These are phyloP conservation scores for Gaertneriomyces sp. DNA, from an alignment of 192 early-diverging fungal genomes.

Conservation along the genomic window DNA sequence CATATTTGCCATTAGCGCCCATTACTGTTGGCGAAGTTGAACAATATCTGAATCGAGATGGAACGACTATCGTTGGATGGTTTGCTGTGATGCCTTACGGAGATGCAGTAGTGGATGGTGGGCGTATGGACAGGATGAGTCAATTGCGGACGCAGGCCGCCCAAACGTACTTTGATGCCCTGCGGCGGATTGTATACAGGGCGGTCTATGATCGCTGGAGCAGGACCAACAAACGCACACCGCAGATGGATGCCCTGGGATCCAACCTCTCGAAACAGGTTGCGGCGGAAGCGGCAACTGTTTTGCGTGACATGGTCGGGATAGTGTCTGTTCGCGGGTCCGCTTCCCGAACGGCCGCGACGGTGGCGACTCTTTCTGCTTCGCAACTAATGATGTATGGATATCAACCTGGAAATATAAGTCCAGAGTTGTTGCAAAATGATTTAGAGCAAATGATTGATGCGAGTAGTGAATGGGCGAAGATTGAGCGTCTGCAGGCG, in stretches of 20 bases:
- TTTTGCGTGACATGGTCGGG: conserved; percentile 21
- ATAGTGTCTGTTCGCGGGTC: conserved; percentile 22
- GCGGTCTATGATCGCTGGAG: conserved; percentile 4
- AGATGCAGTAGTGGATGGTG: background rate
- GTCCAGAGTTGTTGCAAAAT: too few species aligned
- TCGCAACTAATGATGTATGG: conserved; percentile 8
- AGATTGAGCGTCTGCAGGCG: too few species aligned
- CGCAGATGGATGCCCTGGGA: background rate
- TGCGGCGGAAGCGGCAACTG: conserved; percentile 3
- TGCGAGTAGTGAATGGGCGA: too few species aligned
- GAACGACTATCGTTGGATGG: conserved; percentile 27
- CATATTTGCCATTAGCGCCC: conserved; percentile 26
- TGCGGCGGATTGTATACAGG: conserved; percentile 15
- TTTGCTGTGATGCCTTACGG: conserved; percentile 15
- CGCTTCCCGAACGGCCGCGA: conserved; percentile 20
- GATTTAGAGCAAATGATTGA: too few species aligned
- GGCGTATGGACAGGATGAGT: background rate
- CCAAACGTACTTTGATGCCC: conserved; percentile 23
- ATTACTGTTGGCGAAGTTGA: conserved; percentile 4
- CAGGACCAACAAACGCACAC: background rate
- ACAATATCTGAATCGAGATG: conserved; percentile 15
- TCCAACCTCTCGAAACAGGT: conserved; percentile 3
- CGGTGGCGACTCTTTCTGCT: conserved; percentile 7
- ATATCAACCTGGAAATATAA: conserved; percentile 4
- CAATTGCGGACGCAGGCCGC: background rate